phyloP scores from a whole-genome alignment of 257 asterid genomes.

The Solanum paucissectum region DNA sequence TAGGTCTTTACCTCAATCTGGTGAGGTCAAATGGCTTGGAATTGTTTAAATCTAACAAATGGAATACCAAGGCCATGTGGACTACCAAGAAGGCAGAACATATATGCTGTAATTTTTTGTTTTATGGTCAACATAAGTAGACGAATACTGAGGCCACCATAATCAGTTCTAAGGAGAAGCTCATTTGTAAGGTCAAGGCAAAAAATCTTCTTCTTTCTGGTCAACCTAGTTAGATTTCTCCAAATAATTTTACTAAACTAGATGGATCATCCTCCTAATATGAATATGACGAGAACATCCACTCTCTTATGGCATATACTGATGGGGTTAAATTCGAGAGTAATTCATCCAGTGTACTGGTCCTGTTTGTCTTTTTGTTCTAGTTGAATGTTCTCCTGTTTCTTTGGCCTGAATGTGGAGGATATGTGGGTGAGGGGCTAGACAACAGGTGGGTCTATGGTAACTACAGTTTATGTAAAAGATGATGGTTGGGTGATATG shows the following conservation, averaged over 20 bases:
- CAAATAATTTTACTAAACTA: neutral
- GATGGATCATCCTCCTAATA: neutral
- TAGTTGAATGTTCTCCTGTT: neutral
- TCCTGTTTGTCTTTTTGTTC: neutral
- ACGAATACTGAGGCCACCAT: neutral
- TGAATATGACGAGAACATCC: neutral
- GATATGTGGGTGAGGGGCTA: neutral
- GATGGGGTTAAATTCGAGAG: neutral
- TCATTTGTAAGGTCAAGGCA: neutral
- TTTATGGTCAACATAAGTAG: neutral
- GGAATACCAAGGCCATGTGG: neutral
- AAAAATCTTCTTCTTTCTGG: neutral
- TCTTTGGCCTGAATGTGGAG: neutral
- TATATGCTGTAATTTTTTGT: neutral
- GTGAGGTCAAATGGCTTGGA: neutral
- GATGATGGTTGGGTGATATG: neutral
- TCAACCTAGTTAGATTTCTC: neutral
- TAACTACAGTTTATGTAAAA: neutral
- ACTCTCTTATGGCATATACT: neutral
- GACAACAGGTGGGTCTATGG: neutral
- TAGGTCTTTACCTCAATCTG: neutral
- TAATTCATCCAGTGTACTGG: neutral
- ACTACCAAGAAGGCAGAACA: neutral
- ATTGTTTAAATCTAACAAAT: neutral
- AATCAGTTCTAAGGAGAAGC: neutral